These are phyloP conservation scores for Globisporangium barbulae DNA, from an alignment of 352 stramenopile species.

Conservation along the genomic window DNA sequence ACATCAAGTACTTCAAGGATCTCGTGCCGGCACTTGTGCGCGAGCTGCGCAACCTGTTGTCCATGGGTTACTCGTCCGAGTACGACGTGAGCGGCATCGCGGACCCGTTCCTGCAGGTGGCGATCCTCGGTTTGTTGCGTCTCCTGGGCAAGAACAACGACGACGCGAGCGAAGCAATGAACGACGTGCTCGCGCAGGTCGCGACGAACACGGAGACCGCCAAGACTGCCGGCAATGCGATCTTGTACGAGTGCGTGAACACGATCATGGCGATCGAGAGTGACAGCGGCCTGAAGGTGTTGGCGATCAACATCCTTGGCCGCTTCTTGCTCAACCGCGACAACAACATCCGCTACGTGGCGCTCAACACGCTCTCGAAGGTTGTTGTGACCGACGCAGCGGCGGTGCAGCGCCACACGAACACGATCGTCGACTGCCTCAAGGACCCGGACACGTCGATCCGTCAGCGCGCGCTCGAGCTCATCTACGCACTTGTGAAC, in stretches of 20 bases:
- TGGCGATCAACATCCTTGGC: conserved; percentile 99
- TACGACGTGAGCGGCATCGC: conserved; percentile 98
- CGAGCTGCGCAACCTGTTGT: conserved; percentile 95
- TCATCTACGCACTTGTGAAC: conserved; percentile 99
- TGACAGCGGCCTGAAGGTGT: conserved; percentile 94
- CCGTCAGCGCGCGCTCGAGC: conserved; percentile 96
- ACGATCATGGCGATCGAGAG: conserved; percentile 99
- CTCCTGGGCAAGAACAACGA: conserved; percentile 95
- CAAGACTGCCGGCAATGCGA: conserved; percentile 99
- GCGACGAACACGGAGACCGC: conserved; percentile 99
- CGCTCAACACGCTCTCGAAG: conserved; percentile 96
- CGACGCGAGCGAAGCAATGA: conserved; percentile 91
- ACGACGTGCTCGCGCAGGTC: conserved; percentile 98
- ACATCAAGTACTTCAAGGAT: conserved; percentile 70
- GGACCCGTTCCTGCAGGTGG: conserved; percentile 97
- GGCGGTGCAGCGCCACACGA: conserved; percentile 96
- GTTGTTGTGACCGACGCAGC: conserved; percentile 88
- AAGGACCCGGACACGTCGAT: conserved; percentile 99
- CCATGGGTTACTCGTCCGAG: conserved; percentile 97
- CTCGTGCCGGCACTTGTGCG: conserved; percentile 78
- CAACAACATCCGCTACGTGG: conserved; percentile 99
- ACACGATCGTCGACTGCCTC: conserved; percentile 93
- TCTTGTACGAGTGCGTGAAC: conserved; percentile 99
- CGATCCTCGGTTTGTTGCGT: conserved; percentile 89
- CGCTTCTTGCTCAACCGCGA: conserved; percentile 98